Evolutionary conservation across 2,329 filamentous ascomycete species (phyloP).

Genomic region (Fusarium denticulatum): DNA sequence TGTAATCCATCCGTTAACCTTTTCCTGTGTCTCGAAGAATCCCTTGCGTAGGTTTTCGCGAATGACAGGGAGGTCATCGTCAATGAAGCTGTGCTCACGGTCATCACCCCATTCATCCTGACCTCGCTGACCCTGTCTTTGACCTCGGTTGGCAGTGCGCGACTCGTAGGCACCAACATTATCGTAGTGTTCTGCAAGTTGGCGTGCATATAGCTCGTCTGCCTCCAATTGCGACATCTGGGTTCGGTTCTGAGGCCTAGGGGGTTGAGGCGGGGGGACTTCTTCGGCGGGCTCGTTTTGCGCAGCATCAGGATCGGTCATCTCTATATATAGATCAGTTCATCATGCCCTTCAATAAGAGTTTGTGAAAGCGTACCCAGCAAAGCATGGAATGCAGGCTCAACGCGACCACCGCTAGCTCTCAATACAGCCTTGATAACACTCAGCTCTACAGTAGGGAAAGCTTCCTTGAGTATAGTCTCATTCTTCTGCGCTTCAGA

Average conservation of each 20-base stretch:
- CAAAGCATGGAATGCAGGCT: constrained; percentile 94
- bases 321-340: constrained; percentile 59
- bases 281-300: constrained; percentile 63
- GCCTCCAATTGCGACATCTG: constrained; percentile 85
- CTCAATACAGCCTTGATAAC: constrained; percentile 89
- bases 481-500: constrained; percentile 86
- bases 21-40: constrained; percentile 91
- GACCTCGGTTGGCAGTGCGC: constrained; percentile 60
- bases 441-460: constrained; percentile 80
- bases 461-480: constrained; percentile 90
- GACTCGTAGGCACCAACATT: constrained; percentile 67
- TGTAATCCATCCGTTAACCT: constrained; percentile 92
- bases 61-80: constrained; percentile 94
- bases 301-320: constrained; percentile 80
- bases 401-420: constrained; percentile 87
- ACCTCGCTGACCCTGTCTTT: constrained; percentile 53
- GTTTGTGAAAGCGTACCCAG: constrained; percentile 65
- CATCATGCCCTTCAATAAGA: background rate
- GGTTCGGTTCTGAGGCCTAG: constrained; percentile 72
- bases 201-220: constrained; percentile 90
- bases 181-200: constrained; percentile 91
- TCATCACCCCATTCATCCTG: constrained; percentile 60
- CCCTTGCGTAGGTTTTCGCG: constrained; percentile 93
- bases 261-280: constrained; percentile 78
- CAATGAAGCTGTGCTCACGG: constrained; percentile 88